phyloP scores from a whole-genome alignment of 257 asterid genomes.

The Verbena officinalis region DNA sequence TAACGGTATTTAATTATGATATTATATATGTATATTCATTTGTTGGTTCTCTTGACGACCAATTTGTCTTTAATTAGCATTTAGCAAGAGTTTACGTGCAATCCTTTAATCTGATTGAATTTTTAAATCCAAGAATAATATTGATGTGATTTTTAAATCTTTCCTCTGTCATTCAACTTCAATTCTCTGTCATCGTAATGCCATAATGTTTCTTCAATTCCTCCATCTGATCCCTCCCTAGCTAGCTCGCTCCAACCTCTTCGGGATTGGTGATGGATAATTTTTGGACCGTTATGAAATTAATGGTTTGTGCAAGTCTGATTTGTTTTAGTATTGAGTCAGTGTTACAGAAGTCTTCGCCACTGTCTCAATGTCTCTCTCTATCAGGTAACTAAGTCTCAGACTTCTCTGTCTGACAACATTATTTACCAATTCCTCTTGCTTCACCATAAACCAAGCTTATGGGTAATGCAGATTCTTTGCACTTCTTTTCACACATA shows the following conservation, averaged over 20 bases:
- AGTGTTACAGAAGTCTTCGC: slow-evolving; percentile 25
- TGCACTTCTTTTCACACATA: slow-evolving; percentile 18
- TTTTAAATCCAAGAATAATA: no score
- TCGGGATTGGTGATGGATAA: slow-evolving; percentile 45
- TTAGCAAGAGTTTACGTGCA: no score
- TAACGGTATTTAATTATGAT: neutral
- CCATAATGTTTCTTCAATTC: no score
- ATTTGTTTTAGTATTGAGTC: slow-evolving; percentile 28
- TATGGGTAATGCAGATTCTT: neutral
- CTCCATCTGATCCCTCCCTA: no score
- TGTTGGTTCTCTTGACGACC: no score
- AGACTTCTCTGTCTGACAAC: slow-evolving; percentile 20
- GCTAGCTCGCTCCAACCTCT: slow-evolving; percentile 12
- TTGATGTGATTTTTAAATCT: no score
- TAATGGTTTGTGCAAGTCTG: slow-evolving; percentile 24
- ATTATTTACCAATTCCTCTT: neutral
- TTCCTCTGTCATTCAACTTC: no score
- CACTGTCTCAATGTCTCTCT: slow-evolving; percentile 27
- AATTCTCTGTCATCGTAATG: no score
- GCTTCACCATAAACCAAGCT: slow-evolving; percentile 3
- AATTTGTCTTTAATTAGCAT: no score
- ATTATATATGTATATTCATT: no score
- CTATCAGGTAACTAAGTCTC: slow-evolving; percentile 32
- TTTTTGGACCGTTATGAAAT: slow-evolving; percentile 35
- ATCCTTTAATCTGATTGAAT: no score